These are phyloP conservation scores for Tieghemiomyces parasiticus DNA, from an alignment of 192 early-diverging fungal genomes.

Conservation along the genomic window DNA sequence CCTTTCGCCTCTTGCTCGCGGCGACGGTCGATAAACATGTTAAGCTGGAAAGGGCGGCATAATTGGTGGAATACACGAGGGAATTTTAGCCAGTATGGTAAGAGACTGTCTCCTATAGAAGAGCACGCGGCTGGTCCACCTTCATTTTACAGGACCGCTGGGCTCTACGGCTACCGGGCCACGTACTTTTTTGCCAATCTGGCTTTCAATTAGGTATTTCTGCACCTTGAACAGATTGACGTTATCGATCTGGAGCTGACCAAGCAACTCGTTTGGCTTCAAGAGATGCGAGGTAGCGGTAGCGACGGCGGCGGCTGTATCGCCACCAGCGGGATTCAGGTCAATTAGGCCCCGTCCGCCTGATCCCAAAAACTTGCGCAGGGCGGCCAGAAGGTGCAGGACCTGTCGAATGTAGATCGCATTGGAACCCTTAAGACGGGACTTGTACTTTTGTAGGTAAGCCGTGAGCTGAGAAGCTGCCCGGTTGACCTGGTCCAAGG, in stretches of 20 bases:
- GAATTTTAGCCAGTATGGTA: no score
- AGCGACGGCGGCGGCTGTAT: background rate
- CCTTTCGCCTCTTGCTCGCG: background rate
- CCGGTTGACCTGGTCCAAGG: slow-evolving; percentile 28
- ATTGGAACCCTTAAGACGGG: slow-evolving; percentile 52
- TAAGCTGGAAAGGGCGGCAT: slow-evolving; percentile 23
- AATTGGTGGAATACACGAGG: no score
- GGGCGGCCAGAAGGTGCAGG: slow-evolving; percentile 36
- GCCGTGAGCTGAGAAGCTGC: slow-evolving; percentile 37
- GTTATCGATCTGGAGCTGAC: slow-evolving; percentile 50
- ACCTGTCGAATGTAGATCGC: slow-evolving; percentile 63
- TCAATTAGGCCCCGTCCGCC: background rate
- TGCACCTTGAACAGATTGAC: slow-evolving; percentile 71
- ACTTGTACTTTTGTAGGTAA: slow-evolving; percentile 58
- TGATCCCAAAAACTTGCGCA: slow-evolving; percentile 28
- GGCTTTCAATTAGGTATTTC: slow-evolving; percentile 47
- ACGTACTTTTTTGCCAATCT: slow-evolving; percentile 33
- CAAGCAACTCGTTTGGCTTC: slow-evolving; percentile 52
- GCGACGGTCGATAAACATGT: slow-evolving; percentile 30
- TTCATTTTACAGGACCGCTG: no score
- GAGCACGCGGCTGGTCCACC: no score
- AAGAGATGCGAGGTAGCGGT: slow-evolving; percentile 18
- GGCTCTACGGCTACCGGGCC: no score
- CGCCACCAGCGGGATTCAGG: background rate
- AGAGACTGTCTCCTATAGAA: no score